Base-by-base conservation (phyloP, 208 protist species). In the Crithidia thermophila region DNA sequence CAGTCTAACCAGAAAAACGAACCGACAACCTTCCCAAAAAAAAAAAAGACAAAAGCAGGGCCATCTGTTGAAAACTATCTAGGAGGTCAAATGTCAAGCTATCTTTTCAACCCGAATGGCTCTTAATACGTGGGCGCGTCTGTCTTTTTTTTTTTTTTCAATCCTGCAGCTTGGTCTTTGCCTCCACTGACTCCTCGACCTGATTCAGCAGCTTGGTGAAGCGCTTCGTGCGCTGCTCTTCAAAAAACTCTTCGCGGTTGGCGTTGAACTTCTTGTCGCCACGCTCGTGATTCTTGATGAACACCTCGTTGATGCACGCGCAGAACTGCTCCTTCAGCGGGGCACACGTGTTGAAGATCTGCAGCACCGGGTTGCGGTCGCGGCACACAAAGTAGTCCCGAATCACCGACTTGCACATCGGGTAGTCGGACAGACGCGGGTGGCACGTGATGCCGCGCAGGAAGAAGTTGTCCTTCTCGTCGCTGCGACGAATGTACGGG, bases 241-340 rank as follows among this genome's bases (percentile, higher is more conserved):
- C 69, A 67, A 92, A 92, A 63, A 82, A 89, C 45, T 79, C 70
- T 2, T 89, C 73, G 10, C 89, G 77, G 0, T 80, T 72, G 33
- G 66, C 79, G 64, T 94, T 91, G 40, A 90, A 88, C 59, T 94
- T 94, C 57, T 90, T 84, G 52, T 90, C 84, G 40, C 84, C 82
- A 25, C 84, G 74, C 51, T 88, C 78, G 68, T 92, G 85, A 50
- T 92, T 94, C 58, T 87, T 88, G 7, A 94, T 72, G 46, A 94
- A 92, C 8, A 92, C 79, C 47, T 91, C 84, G 75, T 94, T 94
- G 65, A 94, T 92, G 61, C 89, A 94, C 4, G 85, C 63, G 28
- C 84, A 92, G 52, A 94, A 89, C 80, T 94, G 85, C 57, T 92
- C 89, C 67, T 92, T 91, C 25, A 94, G 73, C 34, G 89, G 89